Percentiles rank a stretch among this genome's conserved stretches.
Conservation (phyloP, 2,329 filamentous ascomycete genomes). For the Nigrospora sphaerica region DNA sequence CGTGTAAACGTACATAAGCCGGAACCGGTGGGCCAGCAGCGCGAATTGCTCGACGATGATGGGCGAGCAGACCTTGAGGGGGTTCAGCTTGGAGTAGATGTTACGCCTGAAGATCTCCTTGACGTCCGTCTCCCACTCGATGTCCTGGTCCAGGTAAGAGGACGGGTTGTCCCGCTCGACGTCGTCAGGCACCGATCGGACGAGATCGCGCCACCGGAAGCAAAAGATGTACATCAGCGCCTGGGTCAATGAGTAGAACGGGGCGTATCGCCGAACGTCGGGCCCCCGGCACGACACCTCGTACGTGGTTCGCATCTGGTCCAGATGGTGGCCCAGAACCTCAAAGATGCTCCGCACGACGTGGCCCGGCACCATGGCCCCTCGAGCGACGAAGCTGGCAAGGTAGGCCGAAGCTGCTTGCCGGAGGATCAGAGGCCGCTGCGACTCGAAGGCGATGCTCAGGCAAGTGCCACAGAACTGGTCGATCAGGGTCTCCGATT, state of each 20-base stretch:
- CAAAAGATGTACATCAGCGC: conserved; percentile 92
- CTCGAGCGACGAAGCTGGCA: conserved; percentile 88
- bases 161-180: conserved; percentile 56
- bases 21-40: conserved; percentile 75
- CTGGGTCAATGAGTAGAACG: conserved; percentile 85
- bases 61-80: conserved; percentile 88
- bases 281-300: conserved; percentile 74
- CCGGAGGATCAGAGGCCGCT: conserved; percentile 64
- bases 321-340: conserved; percentile 70
- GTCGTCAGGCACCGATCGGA: conserved; percentile 51
- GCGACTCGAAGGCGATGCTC: conserved; percentile 62
- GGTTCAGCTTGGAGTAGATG: conserved; percentile 85
- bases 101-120: conserved; percentile 69
- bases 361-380: conserved; percentile 68
- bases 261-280: conserved; percentile 73
- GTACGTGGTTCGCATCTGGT: conserved; percentile 64
- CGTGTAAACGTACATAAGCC: conserved; percentile 83
- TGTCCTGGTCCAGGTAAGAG: conserved; percentile 60
- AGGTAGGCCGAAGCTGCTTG: conserved; percentile 88
- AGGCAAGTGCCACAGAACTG: conserved; percentile 75
- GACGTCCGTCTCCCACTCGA: conserved; percentile 69
- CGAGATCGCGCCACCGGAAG: conserved; percentile 93
- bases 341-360: conserved; percentile 78
- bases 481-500: conserved; percentile 69
- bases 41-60: conserved; percentile 89